Conservation (phyloP, 1,284 basidiomycete species). For the Neolentinus lepideus region DNA sequence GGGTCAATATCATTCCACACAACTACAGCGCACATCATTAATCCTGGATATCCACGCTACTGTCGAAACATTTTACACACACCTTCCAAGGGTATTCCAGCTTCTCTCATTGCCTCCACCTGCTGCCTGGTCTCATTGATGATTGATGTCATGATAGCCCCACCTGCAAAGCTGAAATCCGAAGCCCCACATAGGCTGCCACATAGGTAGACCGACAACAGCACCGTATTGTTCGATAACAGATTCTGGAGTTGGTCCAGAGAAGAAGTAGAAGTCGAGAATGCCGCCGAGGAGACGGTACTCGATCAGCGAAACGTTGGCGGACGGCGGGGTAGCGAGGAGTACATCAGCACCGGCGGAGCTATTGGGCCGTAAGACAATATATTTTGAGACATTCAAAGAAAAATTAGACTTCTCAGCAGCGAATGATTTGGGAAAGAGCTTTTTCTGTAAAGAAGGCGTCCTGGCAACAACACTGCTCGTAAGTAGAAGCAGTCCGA, state of each 20-base stretch:
- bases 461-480: neutral
- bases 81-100: conserved; percentile 63
- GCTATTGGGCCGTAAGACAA: conserved; percentile 19
- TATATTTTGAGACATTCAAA: conserved; percentile 23
- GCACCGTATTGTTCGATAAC: conserved; percentile 65
- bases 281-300: conserved; percentile 62
- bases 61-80: no score
- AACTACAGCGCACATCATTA: no score
- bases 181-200: conserved; percentile 65
- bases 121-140: conserved; percentile 40
- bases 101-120: conserved; percentile 52
- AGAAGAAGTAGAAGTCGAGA: conserved; percentile 66
- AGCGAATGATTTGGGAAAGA: neutral
- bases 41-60: no score
- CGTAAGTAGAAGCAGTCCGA: neutral
- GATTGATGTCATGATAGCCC: conserved; percentile 28
- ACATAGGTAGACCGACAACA: conserved; percentile 52
- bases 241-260: conserved; percentile 54
- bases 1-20: conserved; percentile 79
- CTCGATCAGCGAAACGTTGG: conserved; percentile 48
- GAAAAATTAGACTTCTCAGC: neutral
- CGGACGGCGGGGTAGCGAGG: conserved; percentile 44
- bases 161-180: conserved; percentile 69
- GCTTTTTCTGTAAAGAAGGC: neutral
- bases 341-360: conserved; percentile 61